A percentile compares a stretch with the other conserved stretches of the same genome.
These are phyloP conservation scores for Aspergillus melleus DNA, from an alignment of 2,329 filamentous ascomycete species.

Conservation along the genomic window DNA sequence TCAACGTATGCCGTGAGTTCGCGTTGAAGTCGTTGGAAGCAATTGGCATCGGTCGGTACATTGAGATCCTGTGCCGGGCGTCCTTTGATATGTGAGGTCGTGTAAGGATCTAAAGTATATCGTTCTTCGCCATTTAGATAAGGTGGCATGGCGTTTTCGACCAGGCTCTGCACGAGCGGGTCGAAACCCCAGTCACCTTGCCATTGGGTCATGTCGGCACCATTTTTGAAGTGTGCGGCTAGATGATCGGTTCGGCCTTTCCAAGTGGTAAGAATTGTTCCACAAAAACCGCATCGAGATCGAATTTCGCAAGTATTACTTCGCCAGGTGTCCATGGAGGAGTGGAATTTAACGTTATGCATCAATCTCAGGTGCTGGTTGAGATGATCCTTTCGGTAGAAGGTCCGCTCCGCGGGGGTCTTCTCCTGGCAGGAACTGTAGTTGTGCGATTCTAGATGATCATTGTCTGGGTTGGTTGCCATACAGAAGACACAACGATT, in stretches of 20 bases:
- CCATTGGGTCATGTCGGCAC: conserved; percentile 40
- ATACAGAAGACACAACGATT: conserved; percentile 62
- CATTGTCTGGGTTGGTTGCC: conserved; percentile 51
- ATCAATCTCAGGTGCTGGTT: conserved; percentile 62
- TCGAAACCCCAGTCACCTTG: conserved; percentile 43
- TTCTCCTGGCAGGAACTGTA: conserved; percentile 61
- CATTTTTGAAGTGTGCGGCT: conserved; percentile 41
- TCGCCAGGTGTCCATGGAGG: conserved; percentile 61
- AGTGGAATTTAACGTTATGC: conserved; percentile 57
- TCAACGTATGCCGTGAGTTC: conserved; percentile 43
- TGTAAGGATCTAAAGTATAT: conserved; percentile 35
- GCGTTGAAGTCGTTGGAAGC: conserved; percentile 41
- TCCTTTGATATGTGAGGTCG: conserved; percentile 20
- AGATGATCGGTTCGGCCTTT: conserved; percentile 41
- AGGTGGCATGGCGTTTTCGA: conserved; percentile 41
- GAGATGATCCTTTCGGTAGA: conserved; percentile 64
- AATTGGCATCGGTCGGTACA: conserved; percentile 40
- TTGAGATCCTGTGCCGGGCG: conserved; percentile 18
- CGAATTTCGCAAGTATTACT: conserved; percentile 56
- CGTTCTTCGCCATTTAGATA: conserved; percentile 40
- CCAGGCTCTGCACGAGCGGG: conserved; percentile 33
- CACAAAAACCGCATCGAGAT: conserved; percentile 48
- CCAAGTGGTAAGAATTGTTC: conserved; percentile 43
- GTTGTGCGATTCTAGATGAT: conserved; percentile 62
- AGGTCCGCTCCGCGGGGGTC: conserved; percentile 59